These are phyloP conservation scores for Fusarium pseudograminearum DNA, from an alignment of 2,329 filamentous ascomycete species.

Conservation along the genomic window DNA sequence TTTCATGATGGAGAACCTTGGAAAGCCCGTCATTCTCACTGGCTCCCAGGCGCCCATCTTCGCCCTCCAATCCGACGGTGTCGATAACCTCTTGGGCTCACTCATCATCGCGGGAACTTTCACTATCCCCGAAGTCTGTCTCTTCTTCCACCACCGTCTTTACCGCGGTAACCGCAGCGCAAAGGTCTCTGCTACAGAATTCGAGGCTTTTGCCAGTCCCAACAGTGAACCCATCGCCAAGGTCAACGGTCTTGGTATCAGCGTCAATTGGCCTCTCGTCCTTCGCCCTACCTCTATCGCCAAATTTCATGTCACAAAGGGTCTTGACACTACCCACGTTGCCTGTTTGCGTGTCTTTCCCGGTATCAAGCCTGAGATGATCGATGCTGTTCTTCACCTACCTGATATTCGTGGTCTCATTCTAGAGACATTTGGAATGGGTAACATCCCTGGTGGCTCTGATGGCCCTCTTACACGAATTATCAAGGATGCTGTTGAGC, in stretches of 20 bases:
- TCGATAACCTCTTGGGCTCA: slow-evolving; percentile 89
- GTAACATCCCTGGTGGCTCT: slow-evolving; percentile 86
- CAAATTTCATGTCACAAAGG: slow-evolving; percentile 78
- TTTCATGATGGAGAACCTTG: slow-evolving; percentile 92
- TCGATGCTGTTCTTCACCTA: slow-evolving; percentile 83
- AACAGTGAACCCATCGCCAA: slow-evolving; percentile 85
- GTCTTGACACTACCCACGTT: slow-evolving; percentile 87
- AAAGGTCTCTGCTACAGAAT: slow-evolving; percentile 88
- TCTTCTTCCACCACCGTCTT: slow-evolving; percentile 93
- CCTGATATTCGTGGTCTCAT: slow-evolving; percentile 85
- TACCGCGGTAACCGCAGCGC: slow-evolving; percentile 90
- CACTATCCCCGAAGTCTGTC: slow-evolving; percentile 90
- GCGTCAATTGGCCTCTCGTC: slow-evolving; percentile 83
- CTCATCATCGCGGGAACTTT: slow-evolving; percentile 93
- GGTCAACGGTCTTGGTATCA: slow-evolving; percentile 83
- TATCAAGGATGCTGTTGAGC: slow-evolving; percentile 79
- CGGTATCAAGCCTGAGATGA: slow-evolving; percentile 92
- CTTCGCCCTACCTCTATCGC: slow-evolving; percentile 79
- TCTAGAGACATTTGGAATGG: slow-evolving; percentile 92
- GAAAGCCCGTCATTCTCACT: slow-evolving; percentile 91
- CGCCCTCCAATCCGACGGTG: slow-evolving; percentile 89
- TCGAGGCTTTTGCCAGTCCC: slow-evolving; percentile 89
- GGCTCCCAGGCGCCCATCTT: slow-evolving; percentile 88
- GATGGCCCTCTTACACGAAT: slow-evolving; percentile 84
- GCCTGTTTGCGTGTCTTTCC: slow-evolving; percentile 92